Conservation (phyloP, 2,329 filamentous ascomycete genomes). For the Arthroderma uncinatum region DNA sequence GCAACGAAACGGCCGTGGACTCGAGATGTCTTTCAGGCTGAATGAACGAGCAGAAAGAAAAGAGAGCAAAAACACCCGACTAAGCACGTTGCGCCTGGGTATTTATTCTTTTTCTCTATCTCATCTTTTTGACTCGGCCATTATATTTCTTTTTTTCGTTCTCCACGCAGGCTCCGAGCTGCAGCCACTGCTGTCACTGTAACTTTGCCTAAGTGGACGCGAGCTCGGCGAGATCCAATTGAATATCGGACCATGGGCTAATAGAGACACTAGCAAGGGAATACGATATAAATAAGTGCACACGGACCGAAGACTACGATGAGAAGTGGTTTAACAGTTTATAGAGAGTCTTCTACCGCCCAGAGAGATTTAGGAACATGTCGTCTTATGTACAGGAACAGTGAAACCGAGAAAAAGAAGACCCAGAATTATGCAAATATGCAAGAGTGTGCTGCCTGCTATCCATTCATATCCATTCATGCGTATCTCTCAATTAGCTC, state of each 20-base stretch:
- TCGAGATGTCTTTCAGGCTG: too few species aligned
- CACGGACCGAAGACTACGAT: too few species aligned
- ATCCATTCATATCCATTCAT: not conserved
- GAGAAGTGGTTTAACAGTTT: too few species aligned
- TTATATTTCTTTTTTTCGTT: not conserved
- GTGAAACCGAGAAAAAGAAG: not conserved
- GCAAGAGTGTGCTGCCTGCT: not conserved
- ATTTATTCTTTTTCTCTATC: not conserved
- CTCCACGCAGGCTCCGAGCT: not conserved
- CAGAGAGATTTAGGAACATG: not conserved
- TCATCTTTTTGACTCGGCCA: not conserved
- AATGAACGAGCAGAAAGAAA: not conserved
- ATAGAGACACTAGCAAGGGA: not conserved
- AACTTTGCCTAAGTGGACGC: not conserved
- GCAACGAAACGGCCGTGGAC: not conserved
- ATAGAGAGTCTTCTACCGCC: not conserved
- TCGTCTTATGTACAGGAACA: conserved; percentile 1
- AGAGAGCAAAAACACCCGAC: not conserved
- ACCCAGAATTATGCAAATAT: not conserved
- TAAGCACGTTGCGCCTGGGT: not conserved
- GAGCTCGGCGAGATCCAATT: not conserved
- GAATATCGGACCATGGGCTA: not conserved
- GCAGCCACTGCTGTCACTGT: not conserved
- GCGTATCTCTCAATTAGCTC: not conserved
- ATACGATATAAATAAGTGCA: too few species aligned